phyloP scores from a whole-genome alignment of 73 alveolate genomes.

The Tetrahymena thermophila region DNA sequence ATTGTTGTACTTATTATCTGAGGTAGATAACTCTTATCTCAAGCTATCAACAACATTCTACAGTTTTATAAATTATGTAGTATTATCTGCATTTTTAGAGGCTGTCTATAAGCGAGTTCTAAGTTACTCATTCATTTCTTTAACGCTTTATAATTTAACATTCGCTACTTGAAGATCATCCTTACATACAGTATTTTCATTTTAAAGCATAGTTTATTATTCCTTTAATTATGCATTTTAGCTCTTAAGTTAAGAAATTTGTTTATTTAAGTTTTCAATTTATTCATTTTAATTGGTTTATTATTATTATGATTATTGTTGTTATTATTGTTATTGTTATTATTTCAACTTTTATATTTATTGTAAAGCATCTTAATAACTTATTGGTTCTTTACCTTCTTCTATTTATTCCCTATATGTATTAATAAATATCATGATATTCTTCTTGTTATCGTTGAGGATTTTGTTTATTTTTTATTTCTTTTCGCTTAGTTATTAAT shows the following conservation, averaged over 20 bases:
- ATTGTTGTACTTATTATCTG: background rate
- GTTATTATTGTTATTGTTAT: background rate
- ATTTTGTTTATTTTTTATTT: background rate
- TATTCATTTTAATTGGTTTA: background rate
- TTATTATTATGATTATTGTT: background rate
- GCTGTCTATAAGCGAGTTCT: background rate
- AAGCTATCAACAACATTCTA: background rate
- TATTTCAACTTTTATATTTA: background rate
- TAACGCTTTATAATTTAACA: background rate
- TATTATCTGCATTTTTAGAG: background rate
- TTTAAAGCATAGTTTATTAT: background rate
- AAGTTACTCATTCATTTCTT: background rate
- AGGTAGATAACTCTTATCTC: background rate
- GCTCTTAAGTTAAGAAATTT: background rate
- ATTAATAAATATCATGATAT: background rate
- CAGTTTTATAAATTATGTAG: no score
- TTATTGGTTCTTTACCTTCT: background rate
- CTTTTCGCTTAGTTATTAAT: background rate
- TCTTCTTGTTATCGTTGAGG: background rate
- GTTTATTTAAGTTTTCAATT: background rate
- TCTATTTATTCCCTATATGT: background rate
- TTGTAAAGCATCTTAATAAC: background rate
- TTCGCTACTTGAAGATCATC: background rate
- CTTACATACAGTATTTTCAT: no score
- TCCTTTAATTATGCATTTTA: background rate